Evolutionary conservation across 163 green algal species (phyloP), one percentile per base, ranked within the genome.

Genomic region (Volvox carteri): DNA sequence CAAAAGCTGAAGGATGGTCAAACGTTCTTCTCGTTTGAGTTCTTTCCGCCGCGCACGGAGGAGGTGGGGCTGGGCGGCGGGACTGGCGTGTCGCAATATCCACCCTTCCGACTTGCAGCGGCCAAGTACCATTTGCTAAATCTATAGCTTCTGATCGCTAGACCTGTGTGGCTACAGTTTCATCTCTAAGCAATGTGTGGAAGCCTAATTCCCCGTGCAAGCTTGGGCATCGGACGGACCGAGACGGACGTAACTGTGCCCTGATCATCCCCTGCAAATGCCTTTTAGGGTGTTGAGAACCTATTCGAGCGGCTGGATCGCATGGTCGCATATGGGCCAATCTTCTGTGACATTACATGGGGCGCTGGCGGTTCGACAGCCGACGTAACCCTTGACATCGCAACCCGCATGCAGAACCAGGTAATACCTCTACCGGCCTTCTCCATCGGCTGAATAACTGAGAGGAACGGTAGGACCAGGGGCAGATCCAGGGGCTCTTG

Each of bases 331-430:
- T 93, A 96, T 84, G 93, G 93, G 23, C 98, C 98, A 19, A 92
- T 93, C 1, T 99, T 99, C 84, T 99, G 98, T 89, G 98, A 99
- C 91, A 99, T 99, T 92, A 99, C 98, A 23, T 99, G 98, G 98
- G 98, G 98, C 35, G 98, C 98, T 18, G 98, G 98, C 44, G 98
- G 98, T 75, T 97, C 94, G 56, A 99, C 98, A 12, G 96, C 97
- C 21, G 98, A 99, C 68, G 93, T 99, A 0, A 99, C 98, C 0
- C 93, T 99, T 30, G 97, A 98, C 86, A 99, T 99, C 75, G 98
- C 98, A 19, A 95, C 73, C 12, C 94, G 94, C 65, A 99, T 99
- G 98, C 98, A 99, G 89, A 98, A 98, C 86, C 95, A 96, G 94
- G 97, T 98, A 75, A 5, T 4, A 11, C 14, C 48, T 14, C 48